Conservation (phyloP, 345 rosid genomes). For the Passiflora organensis region DNA sequence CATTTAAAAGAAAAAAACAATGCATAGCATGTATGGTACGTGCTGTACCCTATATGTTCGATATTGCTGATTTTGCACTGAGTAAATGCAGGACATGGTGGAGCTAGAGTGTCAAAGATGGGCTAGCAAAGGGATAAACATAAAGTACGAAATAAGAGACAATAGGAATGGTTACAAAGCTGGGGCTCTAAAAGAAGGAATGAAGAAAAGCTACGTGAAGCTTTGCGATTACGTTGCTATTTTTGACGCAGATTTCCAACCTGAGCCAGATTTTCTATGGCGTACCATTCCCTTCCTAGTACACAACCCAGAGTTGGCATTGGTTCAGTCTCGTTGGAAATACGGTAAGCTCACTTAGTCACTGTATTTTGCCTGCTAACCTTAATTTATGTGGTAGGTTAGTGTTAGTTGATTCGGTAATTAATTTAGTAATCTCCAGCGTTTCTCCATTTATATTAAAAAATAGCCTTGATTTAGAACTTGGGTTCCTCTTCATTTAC, state of each 20-base stretch:
- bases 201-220: constrained; percentile 81
- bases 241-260: constrained; percentile 97
- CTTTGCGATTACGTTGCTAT: constrained; percentile 82
- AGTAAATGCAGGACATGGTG: constrained; percentile 55
- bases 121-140: constrained; percentile 95
- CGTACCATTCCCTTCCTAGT: constrained; percentile 75
- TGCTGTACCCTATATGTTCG: no score
- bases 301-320: constrained; percentile 70
- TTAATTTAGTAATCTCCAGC: neutral
- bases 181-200: constrained; percentile 90
- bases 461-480: neutral
- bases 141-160: constrained; percentile 78
- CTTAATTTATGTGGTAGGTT: constrained; percentile 3
- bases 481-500: neutral
- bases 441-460: no score
- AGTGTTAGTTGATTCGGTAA: neutral
- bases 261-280: constrained; percentile 86
- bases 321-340: constrained; percentile 97
- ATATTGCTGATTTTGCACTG: neutral
- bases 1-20: no score
- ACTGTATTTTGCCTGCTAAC: neutral
- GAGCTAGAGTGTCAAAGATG: constrained; percentile 87
- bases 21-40: no score
- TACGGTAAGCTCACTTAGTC: constrained; percentile 52
- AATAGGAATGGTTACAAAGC: constrained; percentile 88